Base-by-base conservation (phyloP, 2,329 filamentous ascomycete genomes). In the Neoascochyta sp. region DNA sequence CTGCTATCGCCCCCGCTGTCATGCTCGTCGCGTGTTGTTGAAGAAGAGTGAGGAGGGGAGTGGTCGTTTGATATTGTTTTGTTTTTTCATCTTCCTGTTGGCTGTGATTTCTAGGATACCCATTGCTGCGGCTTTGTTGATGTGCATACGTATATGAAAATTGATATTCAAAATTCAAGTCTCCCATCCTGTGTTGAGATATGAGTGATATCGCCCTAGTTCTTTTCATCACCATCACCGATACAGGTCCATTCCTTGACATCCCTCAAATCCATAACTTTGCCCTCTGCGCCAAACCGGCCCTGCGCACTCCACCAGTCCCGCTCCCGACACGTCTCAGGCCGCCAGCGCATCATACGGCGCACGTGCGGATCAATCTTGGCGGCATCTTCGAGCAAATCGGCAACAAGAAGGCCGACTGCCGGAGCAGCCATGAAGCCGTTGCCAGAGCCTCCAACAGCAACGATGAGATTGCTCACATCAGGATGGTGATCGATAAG, bases 391-490 rank as follows among this genome's bases (percentile, higher is more conserved):
- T 45, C 32, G 6, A 76, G 29, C 4, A 63, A 62, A 49, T 76
- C 71, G 1, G 54, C 64, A 14, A 76, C 69, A 13, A 73, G 66
- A 4, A 62, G 56, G 1, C 74, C 74, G 22, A 76, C 66, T 3
- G 65, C 62, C 2, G 72, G 70, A 45, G 73, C 70, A 21, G 71
- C 67, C 63, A 71, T 74, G 40, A 73, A 75, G 3, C 68, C 72
- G 43, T 76, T 69, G 1, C 72, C 73, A 16, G 68, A 72, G 0
- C 64, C 74, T 5, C 73, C 73, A 4, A 70, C 65, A 4, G 68
- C 73, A 10, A 76, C 44, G 3, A 72, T 48, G 13, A 75, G 45
- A 15, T 61, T 65, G 19, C 50, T 39, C 28, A 65, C 54, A 9
- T 64, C 54, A 0, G 72, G 70, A 49, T 76, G 72, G 16, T 54